Evolutionary conservation across 352 stramenopile species (phyloP), one percentile per base, ranked within the genome.

Genomic region (Pythium biforme): DNA sequence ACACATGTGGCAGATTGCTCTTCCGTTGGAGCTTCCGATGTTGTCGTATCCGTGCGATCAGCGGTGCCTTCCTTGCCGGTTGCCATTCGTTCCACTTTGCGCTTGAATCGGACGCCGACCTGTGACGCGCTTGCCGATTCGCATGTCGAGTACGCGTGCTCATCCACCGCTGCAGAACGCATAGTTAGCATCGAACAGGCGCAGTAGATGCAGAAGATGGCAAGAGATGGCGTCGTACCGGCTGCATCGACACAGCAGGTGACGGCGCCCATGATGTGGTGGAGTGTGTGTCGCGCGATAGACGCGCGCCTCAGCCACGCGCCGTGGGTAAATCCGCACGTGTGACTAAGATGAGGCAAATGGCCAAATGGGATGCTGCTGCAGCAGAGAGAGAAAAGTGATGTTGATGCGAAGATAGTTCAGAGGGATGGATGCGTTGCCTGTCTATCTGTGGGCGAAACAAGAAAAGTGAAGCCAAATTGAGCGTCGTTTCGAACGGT

Each of bases 241-340:
- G 55, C 58, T 0, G 19, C 20, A 22, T 69, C 40, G 29, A 64
- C 29, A n/a, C 62, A 69, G 41, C 62, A 69, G 41, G 64, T 69
- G 48, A 69, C n/a, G 14, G 62, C 40, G 4, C 62, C 62, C 54
- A 69, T 69, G 3, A 4, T 31, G 34, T 17, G 34, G 6, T 40
- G 34, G 7, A 52, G 23, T 51, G 9, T 37, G 31, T 27, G 12
- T 17, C 29, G 29, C 29, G 29, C 29, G 29, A 33, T 33, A 10
- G 29, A 4, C 29, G 29, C 29, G 29, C 29, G 29, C 9, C 29
- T 4, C 29, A 9, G 29, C 29, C 14, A 4, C 34, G 34, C 34
- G 34, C 34, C 6, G 9, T 11, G 34, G 34, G 5, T 5, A 17
- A 4, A 9, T 33, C 5, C 34, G 34, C n/a, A n/a, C n/a, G n/a